These are phyloP conservation scores for Delphinella strobiligena DNA, from an alignment of 2,329 filamentous ascomycete genomes.

Conservation along the genomic window DNA sequence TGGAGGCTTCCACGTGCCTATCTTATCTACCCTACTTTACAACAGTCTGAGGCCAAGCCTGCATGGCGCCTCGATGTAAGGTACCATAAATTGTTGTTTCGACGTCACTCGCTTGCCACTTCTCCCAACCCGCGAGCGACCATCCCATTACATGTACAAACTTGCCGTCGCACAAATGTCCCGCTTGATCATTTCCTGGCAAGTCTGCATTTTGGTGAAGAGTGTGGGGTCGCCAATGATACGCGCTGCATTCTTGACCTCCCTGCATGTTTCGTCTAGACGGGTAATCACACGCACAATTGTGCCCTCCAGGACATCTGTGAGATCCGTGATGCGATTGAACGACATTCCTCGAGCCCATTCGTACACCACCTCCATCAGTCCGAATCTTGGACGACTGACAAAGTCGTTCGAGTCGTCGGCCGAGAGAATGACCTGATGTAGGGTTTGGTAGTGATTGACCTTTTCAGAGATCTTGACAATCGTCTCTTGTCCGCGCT, in stretches of 20 bases:
- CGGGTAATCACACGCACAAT: constrained; percentile 92
- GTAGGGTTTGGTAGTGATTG: constrained; percentile 74
- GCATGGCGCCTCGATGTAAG: too few relatives aligned
- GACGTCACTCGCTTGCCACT: too few relatives aligned
- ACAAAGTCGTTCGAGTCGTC: constrained; percentile 92
- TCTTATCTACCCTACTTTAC: too few relatives aligned
- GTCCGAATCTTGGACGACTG: constrained; percentile 73
- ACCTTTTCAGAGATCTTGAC: constrained; percentile 86
- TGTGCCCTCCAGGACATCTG: constrained; percentile 91
- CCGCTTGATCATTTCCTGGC: constrained; percentile 94
- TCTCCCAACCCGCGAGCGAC: too few relatives aligned
- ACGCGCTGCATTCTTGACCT: constrained; percentile 92
- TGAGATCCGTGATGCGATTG: constrained; percentile 91
- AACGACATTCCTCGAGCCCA: constrained; percentile 98
- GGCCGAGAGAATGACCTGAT: constrained; percentile 82
- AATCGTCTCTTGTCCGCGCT: constrained; percentile 74
- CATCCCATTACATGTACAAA: constrained; percentile 57
- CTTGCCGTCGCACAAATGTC: constrained; percentile 86
- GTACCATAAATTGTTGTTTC: too few relatives aligned
- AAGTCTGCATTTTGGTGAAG: constrained; percentile 92
- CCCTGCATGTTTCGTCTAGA: constrained; percentile 88
- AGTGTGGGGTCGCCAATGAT: constrained; percentile 89
- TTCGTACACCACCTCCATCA: constrained; percentile 97
- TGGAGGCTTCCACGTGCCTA: too few relatives aligned
- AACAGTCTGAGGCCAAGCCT: too few relatives aligned